phyloP scores from a whole-genome alignment of 2,329 filamentous ascomycete species.

The Neonectria ditissima region DNA sequence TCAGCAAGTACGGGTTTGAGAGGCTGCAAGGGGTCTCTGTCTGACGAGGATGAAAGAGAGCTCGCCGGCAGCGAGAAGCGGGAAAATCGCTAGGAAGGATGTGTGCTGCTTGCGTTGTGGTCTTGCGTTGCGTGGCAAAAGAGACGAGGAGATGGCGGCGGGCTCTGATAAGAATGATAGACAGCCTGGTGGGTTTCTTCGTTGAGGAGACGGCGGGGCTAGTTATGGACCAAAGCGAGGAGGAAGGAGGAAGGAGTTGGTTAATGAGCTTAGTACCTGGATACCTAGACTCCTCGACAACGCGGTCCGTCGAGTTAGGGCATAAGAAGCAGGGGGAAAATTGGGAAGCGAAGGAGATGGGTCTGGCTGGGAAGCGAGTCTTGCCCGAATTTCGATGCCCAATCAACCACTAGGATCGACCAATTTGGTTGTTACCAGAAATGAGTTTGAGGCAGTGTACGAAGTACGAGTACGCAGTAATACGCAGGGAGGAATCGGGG shows the following conservation, averaged over 20 bases:
- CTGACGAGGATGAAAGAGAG: not conserved
- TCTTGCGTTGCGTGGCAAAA: slow-evolving; percentile 20
- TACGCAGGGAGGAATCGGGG: not conserved
- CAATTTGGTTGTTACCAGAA: not conserved
- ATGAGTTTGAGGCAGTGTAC: not conserved
- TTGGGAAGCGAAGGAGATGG: not conserved
- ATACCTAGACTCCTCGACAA: not conserved
- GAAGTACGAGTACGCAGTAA: not conserved
- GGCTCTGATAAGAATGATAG: not conserved
- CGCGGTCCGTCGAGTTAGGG: not conserved
- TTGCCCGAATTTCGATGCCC: not conserved
- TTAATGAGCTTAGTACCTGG: not conserved
- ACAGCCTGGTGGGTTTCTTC: not conserved
- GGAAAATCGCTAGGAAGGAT: not conserved
- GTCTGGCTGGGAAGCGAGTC: slow-evolving; percentile 4
- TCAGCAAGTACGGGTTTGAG: not conserved
- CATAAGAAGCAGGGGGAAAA: not conserved
- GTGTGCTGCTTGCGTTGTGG: slow-evolving; percentile 1
- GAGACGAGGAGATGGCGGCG: slow-evolving; percentile 10
- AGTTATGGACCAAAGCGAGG: slow-evolving; percentile 1
- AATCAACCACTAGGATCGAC: slow-evolving; percentile 8
- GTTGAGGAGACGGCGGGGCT: slow-evolving; percentile 4
- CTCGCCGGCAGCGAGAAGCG: not conserved
- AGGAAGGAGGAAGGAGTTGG: slow-evolving; percentile 7
- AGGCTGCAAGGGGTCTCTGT: slow-evolving; percentile 1